These are phyloP conservation scores for Porogramme epimiltina DNA, from an alignment of 1,284 basidiomycete species.

Conservation along the genomic window DNA sequence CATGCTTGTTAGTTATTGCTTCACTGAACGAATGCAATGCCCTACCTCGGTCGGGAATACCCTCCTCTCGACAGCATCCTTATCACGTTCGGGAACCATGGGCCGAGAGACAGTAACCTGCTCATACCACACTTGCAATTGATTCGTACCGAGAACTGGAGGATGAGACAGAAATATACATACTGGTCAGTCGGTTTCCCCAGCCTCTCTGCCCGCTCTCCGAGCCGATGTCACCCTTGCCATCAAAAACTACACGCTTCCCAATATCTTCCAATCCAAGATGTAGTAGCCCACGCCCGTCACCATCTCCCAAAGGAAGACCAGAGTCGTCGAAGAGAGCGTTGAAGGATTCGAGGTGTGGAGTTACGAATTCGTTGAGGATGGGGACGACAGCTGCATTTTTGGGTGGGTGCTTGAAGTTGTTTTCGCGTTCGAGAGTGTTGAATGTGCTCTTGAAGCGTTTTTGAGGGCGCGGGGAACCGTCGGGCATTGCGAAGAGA, in stretches of 20 bases:
- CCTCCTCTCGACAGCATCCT: slow-evolving; percentile 72
- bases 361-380: slow-evolving; percentile 91
- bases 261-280: slow-evolving; percentile 85
- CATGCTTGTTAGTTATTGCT: neutral
- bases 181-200: slow-evolving; percentile 84
- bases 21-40: neutral
- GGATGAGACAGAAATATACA: slow-evolving; percentile 37
- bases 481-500: slow-evolving; percentile 37
- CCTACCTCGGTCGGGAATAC: slow-evolving; percentile 89
- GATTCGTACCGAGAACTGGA: slow-evolving; percentile 1
- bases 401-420: slow-evolving; percentile 80
- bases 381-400: slow-evolving; percentile 76
- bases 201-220: slow-evolving; percentile 61
- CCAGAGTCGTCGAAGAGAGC: slow-evolving; percentile 89
- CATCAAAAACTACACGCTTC: slow-evolving; percentile 91
- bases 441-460: slow-evolving; percentile 64
- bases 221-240: slow-evolving; percentile 53
- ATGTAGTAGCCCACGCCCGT: slow-evolving; percentile 81
- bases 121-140: slow-evolving; percentile 82
- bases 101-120: slow-evolving; percentile 85
- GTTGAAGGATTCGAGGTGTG: slow-evolving; percentile 97
- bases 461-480: slow-evolving; percentile 21
- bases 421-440: slow-evolving; percentile 83
- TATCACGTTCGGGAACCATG: slow-evolving; percentile 86
- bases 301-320: slow-evolving; percentile 68